Conservation (phyloP, 164 flowering plant genomes). For the Santalum album region DNA sequence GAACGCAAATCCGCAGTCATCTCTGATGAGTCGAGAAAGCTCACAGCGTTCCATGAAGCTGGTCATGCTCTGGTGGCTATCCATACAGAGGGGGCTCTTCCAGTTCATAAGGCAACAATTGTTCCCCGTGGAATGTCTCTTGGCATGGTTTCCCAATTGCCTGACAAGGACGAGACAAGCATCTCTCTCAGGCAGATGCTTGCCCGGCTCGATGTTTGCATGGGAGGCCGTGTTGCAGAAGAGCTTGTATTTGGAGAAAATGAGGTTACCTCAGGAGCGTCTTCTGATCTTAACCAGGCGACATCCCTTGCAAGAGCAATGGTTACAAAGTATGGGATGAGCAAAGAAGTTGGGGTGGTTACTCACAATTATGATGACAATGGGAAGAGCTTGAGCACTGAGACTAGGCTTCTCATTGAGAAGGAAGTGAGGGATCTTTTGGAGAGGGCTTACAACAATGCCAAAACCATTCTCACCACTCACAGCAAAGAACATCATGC, state of each 20-base stretch:
- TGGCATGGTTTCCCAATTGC: constrained; percentile 86
- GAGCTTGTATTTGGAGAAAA: constrained; percentile 92
- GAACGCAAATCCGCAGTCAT: constrained; percentile 90
- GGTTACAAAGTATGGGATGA: constrained; percentile 96
- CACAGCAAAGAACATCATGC: constrained; percentile 73
- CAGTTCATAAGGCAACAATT: constrained; percentile 92
- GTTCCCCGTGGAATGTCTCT: constrained; percentile 87
- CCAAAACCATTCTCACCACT: constrained; percentile 73
- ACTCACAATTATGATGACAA: constrained; percentile 68
- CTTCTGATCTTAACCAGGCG: constrained; percentile 70
- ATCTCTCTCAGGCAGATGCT: constrained; percentile 86
- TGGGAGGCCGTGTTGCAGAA: constrained; percentile 97
- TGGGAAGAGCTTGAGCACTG: constrained; percentile 87
- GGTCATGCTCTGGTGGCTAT: constrained; percentile 95
- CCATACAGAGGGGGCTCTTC: constrained; percentile 91
- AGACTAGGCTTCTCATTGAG: constrained; percentile 78
- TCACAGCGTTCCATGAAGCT: constrained; percentile 92
- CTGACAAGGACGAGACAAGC: constrained; percentile 70
- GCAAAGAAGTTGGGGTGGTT: constrained; percentile 75
- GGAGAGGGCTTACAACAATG: constrained; percentile 76
- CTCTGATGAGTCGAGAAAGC: constrained; percentile 70
- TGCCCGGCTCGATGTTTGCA: constrained; percentile 89
- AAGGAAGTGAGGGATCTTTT: constrained; percentile 58
- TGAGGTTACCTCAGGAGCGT: constrained; percentile 82
- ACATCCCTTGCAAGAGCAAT: constrained; percentile 71